Percentiles rank a stretch among this genome's conserved stretches.
Evolutionary conservation across 805 yeast genomes (phyloP).

Genomic region (Zygotorulaspora danielsina): DNA sequence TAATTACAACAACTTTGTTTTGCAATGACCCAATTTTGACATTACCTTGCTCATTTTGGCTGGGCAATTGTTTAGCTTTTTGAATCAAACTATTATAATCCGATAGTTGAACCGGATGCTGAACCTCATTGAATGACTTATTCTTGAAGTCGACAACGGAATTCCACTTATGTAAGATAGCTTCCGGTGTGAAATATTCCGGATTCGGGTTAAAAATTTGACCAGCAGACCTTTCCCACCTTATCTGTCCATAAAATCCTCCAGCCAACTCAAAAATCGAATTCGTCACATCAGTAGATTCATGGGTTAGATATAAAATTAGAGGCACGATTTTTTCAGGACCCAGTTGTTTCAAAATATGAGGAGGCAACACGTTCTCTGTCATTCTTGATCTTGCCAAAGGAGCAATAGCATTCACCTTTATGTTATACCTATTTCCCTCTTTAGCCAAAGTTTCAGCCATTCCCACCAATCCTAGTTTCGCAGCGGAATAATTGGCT

Average conservation of each 20-base stretch:
- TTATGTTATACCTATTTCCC: constrained; percentile 79
- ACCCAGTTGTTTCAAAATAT: constrained; percentile 68
- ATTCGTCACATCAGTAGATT: constrained; percentile 57
- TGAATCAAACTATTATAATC: constrained; percentile 63
- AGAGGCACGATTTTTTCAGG: constrained; percentile 93
- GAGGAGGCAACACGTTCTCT: constrained; percentile 81
- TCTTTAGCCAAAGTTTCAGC: constrained; percentile 94
- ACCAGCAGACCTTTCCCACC: constrained; percentile 94
- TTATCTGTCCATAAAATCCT: constrained; percentile 83
- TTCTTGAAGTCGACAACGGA: constrained; percentile 61
- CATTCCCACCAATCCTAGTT: constrained; percentile 82
- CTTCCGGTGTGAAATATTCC: constrained; percentile 74
- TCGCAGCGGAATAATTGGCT: constrained; percentile 91
- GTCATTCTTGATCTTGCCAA: constrained; percentile 96
- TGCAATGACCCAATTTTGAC: constrained; percentile 53
- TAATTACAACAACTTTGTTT: constrained; percentile 82
- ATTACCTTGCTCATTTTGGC: constrained; percentile 52
- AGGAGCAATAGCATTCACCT: constrained; percentile 86
- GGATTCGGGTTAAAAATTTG: constrained; percentile 71
- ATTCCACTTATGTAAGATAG: constrained; percentile 63
- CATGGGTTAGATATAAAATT: constrained; percentile 75
- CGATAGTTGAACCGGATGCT: constrained; percentile 68
- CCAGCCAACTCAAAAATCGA: constrained; percentile 91
- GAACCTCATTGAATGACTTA: constrained; percentile 48
- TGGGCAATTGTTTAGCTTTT: constrained; percentile 46